Conservation (phyloP, 2,329 filamentous ascomycete genomes). For the Rasamsonia emersonii region DNA sequence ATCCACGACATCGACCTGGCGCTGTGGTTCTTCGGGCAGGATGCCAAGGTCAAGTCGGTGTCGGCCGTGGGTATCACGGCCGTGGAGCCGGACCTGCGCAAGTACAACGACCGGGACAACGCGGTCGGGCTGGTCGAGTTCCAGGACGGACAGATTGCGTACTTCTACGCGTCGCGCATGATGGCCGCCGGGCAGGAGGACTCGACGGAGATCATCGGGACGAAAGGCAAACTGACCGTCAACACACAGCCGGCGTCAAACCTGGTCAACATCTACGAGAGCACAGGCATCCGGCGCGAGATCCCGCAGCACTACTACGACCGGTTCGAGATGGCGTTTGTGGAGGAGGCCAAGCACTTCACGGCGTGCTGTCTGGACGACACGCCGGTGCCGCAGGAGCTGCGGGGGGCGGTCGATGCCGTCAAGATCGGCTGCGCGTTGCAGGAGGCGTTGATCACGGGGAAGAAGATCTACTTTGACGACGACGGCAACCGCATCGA, state of each 20-base stretch:
- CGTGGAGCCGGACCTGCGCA: conserved; percentile 21
- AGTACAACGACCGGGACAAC: conserved; percentile 27
- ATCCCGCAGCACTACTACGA: conserved; percentile 57
- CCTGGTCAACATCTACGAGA: conserved; percentile 49
- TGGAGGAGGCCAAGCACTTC: conserved; percentile 58
- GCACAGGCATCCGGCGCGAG: conserved; percentile 48
- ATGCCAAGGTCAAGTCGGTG: conserved; percentile 21
- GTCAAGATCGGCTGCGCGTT: conserved; percentile 53
- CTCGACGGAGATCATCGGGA: conserved; percentile 24
- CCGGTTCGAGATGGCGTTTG: conserved; percentile 56
- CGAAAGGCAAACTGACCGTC: conserved; percentile 50
- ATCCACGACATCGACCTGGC: conserved; percentile 57
- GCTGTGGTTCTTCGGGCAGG: conserved; percentile 18
- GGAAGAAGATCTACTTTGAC: conserved; percentile 52
- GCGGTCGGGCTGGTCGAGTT: conserved; percentile 29
- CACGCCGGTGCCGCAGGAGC: conserved; percentile 46
- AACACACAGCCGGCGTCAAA: conserved; percentile 52
- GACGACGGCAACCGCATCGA: conserved; percentile 42
- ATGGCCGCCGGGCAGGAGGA: conserved; percentile 29
- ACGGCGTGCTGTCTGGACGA: conserved; percentile 51
- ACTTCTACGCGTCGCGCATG: conserved; percentile 25
- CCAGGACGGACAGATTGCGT: conserved; percentile 28
- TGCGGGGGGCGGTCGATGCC: conserved; percentile 48
- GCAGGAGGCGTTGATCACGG: conserved; percentile 48
- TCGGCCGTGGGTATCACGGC: conserved; percentile 23